A percentile compares a stretch with the other conserved stretches of the same genome.
phyloP scores from a whole-genome alignment of 257 asterid genomes.

The Nicotiana knightiana region DNA sequence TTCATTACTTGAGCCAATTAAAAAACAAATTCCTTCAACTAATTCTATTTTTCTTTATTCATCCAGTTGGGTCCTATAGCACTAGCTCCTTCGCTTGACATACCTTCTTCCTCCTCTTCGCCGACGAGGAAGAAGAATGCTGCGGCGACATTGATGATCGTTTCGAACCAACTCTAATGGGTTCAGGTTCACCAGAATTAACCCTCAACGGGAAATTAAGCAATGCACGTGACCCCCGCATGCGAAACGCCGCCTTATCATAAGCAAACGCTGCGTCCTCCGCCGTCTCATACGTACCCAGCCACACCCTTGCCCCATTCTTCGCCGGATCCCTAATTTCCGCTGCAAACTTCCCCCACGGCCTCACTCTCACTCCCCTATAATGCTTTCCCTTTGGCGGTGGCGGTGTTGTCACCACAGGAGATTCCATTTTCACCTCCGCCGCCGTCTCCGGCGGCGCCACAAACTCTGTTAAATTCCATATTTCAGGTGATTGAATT shows the following conservation, averaged over 20 bases:
- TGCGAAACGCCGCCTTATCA: conserved; percentile 33
- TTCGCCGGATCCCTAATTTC: conserved; percentile 33
- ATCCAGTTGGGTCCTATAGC: not conserved
- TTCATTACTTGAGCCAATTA: too few species aligned
- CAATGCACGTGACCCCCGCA: conserved; percentile 33
- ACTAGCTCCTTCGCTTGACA: not conserved
- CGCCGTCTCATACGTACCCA: conserved; percentile 34
- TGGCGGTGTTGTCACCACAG: not conserved
- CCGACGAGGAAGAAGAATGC: not conserved
- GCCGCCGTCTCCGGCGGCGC: not conserved
- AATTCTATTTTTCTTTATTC: too few species aligned
- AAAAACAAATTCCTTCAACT: too few species aligned
- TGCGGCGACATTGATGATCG: conserved; percentile 9
- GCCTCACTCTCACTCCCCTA: conserved; percentile 31
- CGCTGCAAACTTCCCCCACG: conserved; percentile 27
- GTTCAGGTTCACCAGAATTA: conserved; percentile 34
- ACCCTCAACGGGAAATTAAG: conserved; percentile 29
- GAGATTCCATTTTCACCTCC: not conserved
- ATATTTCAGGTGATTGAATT: not conserved
- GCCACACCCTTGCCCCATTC: conserved; percentile 34
- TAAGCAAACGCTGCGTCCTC: conserved; percentile 13
- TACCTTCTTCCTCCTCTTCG: conserved; percentile 20
- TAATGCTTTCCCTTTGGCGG: conserved; percentile 21
- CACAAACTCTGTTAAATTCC: not conserved
- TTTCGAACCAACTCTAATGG: conserved; percentile 21